Conservation (phyloP, 106 monocot genomes). For the Acorus calamus region DNA sequence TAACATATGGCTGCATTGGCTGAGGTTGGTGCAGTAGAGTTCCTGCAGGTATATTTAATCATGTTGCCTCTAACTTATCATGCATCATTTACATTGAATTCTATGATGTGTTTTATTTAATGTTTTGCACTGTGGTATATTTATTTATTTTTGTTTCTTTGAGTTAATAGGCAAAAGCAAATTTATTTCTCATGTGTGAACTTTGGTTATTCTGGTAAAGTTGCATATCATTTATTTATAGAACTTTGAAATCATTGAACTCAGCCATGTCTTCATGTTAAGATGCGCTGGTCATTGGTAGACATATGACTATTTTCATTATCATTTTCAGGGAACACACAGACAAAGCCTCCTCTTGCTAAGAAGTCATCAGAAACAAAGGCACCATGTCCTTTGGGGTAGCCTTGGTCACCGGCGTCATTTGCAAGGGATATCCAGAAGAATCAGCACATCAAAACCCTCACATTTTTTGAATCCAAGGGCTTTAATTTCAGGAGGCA, state of each 20-base stretch:
- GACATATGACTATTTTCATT: too few species aligned
- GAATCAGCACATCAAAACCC: slow-evolving; percentile 1
- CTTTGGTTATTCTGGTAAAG: too few species aligned
- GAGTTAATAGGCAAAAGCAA: too few species aligned
- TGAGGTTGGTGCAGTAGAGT: not conserved
- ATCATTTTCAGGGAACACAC: slow-evolving; percentile 12
- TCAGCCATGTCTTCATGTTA: too few species aligned
- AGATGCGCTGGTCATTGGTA: too few species aligned
- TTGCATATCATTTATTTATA: too few species aligned
- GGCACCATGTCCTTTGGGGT: not conserved
- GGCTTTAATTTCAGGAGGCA: slow-evolving; percentile 35
- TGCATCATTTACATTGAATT: not conserved
- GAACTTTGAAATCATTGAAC: too few species aligned
- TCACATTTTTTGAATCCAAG: slow-evolving; percentile 15
- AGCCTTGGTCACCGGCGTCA: slow-evolving; percentile 1
- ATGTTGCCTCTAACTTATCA: not conserved
- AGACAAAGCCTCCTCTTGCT: slow-evolving; percentile 4
- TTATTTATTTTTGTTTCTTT: not conserved
- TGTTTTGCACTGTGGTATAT: not conserved
- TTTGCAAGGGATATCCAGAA: not conserved
- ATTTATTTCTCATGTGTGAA: too few species aligned
- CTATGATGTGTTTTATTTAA: not conserved
- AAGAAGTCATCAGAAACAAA: slow-evolving; percentile 2
- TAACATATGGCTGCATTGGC: too few species aligned
- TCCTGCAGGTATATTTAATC: slow-evolving; percentile 1